Conservation (phyloP, 306 rosid genomes). For the Cucurbita pepo region DNA sequence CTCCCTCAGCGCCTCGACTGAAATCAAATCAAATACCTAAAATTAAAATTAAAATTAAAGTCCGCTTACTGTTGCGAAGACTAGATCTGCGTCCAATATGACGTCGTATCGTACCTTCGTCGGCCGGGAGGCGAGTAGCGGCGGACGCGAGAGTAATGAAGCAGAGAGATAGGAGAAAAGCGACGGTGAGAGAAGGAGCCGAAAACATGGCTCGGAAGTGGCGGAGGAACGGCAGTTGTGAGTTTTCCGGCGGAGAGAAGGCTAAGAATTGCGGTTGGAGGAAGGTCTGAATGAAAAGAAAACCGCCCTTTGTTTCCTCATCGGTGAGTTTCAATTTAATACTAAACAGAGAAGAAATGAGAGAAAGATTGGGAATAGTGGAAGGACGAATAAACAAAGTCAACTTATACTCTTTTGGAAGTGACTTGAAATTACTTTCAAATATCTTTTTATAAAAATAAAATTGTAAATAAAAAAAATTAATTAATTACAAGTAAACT, state of each 20-base stretch:
- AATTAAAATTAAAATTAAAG: not conserved
- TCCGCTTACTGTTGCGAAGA: not conserved
- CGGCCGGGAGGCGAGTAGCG: not conserved
- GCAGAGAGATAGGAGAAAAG: not conserved
- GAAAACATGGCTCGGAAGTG: not conserved
- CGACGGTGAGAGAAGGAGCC: not conserved
- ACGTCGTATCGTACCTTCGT: not conserved
- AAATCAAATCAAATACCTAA: conserved; percentile 8
- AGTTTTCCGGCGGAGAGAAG: not conserved
- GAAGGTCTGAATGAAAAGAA: not conserved
- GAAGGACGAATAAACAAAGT: not conserved
- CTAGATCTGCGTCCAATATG: not conserved
- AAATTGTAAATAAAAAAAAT: too few relatives aligned
- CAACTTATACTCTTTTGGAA: not conserved
- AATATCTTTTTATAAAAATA: too few relatives aligned
- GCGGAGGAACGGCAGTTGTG: too few relatives aligned
- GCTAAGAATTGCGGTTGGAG: not conserved
- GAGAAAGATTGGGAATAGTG: too few relatives aligned
- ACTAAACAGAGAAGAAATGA: not conserved
- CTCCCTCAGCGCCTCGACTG: conserved; percentile 27
- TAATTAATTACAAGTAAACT: too few relatives aligned
- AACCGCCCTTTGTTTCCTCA: not conserved
- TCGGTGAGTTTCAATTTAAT: not conserved
- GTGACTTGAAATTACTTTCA: too few relatives aligned
- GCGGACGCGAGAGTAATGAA: not conserved